These are phyloP conservation scores for Cystofilobasidium macerans DNA, from an alignment of 768 basidiomycete species.

Conservation along the genomic window DNA sequence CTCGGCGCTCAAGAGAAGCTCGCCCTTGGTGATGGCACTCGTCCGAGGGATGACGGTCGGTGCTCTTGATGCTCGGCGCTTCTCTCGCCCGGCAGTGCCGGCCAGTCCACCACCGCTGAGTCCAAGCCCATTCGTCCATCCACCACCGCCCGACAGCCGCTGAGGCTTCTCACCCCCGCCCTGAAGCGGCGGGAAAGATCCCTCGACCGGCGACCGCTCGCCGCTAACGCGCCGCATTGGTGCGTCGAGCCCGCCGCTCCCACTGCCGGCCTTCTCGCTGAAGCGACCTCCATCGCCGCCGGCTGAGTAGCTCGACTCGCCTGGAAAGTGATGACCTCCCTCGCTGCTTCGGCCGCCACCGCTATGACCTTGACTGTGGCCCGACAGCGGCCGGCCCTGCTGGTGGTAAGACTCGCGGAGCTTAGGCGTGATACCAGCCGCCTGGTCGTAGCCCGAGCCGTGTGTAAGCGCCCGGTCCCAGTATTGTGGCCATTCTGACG, in stretches of 20 bases:
- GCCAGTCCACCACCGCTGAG: background rate
- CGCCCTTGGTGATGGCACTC: constrained; percentile 74
- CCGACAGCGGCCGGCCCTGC: background rate
- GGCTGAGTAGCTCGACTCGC: background rate
- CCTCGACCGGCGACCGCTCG: constrained; percentile 11
- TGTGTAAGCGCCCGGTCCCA: constrained; percentile 85
- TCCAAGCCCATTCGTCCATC: constrained; percentile 8
- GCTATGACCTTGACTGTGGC: background rate
- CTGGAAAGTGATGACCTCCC: background rate
- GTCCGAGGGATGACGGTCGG: constrained; percentile 90
- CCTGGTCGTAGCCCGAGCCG: constrained; percentile 85
- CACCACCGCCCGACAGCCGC: constrained; percentile 2
- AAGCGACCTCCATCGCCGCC: too few relatives aligned
- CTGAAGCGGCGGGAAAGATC: constrained; percentile 2
- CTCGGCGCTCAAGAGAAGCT: constrained; percentile 85
- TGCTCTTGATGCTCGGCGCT: constrained; percentile 33
- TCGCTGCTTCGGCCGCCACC: constrained; percentile 8
- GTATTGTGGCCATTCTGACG: constrained; percentile 97
- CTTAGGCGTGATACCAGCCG: constrained; percentile 53
- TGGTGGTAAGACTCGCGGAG: constrained; percentile 18
- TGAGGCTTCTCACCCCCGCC: constrained; percentile 5
- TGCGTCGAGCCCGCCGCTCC: constrained; percentile 7
- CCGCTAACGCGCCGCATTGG: constrained; percentile 13
- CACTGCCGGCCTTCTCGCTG: background rate
- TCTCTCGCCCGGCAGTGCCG: background rate